Percentiles rank a stretch among this genome's conserved stretches.
Evolutionary conservation across 2,329 filamentous ascomycete genomes (phyloP).

Genomic region (Diaporthe capsici): DNA sequence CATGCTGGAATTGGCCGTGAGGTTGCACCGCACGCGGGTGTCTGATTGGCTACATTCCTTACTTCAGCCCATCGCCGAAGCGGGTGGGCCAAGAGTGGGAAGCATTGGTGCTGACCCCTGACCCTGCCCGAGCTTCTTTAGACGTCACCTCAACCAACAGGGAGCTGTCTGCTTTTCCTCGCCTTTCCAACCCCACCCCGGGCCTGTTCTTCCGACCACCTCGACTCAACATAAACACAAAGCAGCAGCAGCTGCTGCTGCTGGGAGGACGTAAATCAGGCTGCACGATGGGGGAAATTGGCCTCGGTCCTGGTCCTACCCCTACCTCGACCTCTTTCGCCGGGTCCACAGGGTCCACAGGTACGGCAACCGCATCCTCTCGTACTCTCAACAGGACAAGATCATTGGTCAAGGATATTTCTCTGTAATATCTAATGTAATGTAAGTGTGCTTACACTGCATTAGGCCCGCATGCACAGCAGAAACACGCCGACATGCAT

Average conservation of each 20-base stretch:
- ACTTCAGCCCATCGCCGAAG: background rate
- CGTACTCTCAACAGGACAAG: background rate
- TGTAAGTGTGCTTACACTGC: conserved; percentile 25
- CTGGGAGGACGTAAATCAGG: background rate
- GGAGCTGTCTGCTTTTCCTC: background rate
- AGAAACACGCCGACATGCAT: conserved; percentile 28
- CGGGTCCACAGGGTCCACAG: background rate
- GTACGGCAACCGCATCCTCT: conserved; percentile 3
- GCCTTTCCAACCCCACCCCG: background rate
- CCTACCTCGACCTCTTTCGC: background rate
- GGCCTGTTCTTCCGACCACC: background rate
- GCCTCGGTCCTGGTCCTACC: background rate
- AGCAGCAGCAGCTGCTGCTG: background rate
- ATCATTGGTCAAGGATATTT: conserved; percentile 13
- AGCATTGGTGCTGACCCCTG: conserved; percentile 1
- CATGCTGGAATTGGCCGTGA: background rate
- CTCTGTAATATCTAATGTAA: background rate
- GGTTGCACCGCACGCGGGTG: background rate
- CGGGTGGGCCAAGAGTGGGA: background rate
- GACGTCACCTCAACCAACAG: conserved; percentile 20
- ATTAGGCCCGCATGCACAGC: conserved; percentile 25
- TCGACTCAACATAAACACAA: background rate
- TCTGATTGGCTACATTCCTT: background rate
- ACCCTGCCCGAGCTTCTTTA: conserved; percentile 32
- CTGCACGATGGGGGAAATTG: background rate